These are phyloP conservation scores for Pythium guiyangense DNA, from an alignment of 352 stramenopile genomes.

Conservation along the genomic window DNA sequence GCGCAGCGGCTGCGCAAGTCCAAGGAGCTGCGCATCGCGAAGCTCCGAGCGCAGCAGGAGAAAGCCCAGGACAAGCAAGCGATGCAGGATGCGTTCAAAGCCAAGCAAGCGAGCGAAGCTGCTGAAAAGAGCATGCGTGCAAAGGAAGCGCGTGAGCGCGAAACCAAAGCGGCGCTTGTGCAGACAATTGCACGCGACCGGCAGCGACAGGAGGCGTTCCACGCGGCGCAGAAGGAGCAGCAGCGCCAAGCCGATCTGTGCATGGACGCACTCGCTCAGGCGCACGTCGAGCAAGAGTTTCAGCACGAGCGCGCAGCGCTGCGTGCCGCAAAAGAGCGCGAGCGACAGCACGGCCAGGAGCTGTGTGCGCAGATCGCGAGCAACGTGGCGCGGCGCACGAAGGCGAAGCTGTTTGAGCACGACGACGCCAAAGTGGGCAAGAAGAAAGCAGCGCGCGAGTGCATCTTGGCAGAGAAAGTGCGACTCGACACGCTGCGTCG, in stretches of 20 bases:
- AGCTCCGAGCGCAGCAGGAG: constrained; percentile 74
- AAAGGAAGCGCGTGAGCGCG: constrained; percentile 49
- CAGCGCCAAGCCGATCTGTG: constrained; percentile 32
- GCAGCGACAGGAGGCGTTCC: constrained; percentile 55
- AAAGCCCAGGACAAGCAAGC: constrained; percentile 77
- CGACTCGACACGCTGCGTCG: constrained; percentile 48
- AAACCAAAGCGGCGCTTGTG: constrained; percentile 31
- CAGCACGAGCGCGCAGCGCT: constrained; percentile 26
- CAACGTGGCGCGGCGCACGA: constrained; percentile 44
- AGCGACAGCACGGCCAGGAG: constrained; percentile 29
- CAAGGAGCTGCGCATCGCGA: constrained; percentile 67
- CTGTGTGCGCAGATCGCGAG: constrained; percentile 52
- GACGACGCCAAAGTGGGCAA: constrained; percentile 67
- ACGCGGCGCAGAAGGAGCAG: constrained; percentile 31
- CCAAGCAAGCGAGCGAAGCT: constrained; percentile 71
- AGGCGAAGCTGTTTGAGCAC: constrained; percentile 59
- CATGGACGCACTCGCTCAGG: constrained; percentile 37
- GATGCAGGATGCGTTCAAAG: constrained; percentile 60
- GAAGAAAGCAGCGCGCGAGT: constrained; percentile 72
- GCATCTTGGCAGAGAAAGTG: constrained; percentile 75
- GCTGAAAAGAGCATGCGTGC: constrained; percentile 46
- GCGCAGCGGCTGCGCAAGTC: constrained; percentile 55
- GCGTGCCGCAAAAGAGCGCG: constrained; percentile 26
- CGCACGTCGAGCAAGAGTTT: constrained; percentile 40
- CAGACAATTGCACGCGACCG: constrained; percentile 50